Percentiles rank a stretch among this genome's conserved stretches.
Evolutionary conservation across 805 yeast genomes (phyloP).

Genomic region (Kurtzmaniella cleridarum): DNA sequence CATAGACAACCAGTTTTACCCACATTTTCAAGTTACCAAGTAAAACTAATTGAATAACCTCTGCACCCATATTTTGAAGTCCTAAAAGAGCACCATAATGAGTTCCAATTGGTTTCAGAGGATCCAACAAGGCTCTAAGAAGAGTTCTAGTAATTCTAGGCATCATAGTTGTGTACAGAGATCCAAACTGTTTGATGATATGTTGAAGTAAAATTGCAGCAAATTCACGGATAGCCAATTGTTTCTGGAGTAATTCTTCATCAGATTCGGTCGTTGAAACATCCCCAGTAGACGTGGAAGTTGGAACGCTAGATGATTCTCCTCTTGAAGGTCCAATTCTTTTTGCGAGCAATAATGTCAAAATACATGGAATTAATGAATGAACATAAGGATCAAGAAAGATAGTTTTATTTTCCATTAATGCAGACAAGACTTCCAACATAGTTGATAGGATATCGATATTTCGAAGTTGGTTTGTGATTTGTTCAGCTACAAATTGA

Average conservation of each 20-base stretch:
- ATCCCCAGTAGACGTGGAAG: slow-evolving; percentile 5
- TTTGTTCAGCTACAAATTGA: slow-evolving; percentile 92
- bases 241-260: slow-evolving; percentile 27
- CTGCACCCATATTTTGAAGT: slow-evolving; percentile 75
- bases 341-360: slow-evolving; percentile 84
- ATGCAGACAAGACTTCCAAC: slow-evolving; percentile 82
- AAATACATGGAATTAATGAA: slow-evolving; percentile 92
- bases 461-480: slow-evolving; percentile 79
- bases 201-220: slow-evolving; percentile 79
- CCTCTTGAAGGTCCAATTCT: slow-evolving; percentile 59
- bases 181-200: slow-evolving; percentile 74
- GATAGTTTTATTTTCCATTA: slow-evolving; percentile 75
- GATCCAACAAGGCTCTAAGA: slow-evolving; percentile 82
- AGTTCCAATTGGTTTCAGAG: slow-evolving; percentile 79
- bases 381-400: slow-evolving; percentile 95
- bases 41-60: slow-evolving; percentile 77
- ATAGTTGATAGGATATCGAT: slow-evolving; percentile 69
- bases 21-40: slow-evolving; percentile 82
- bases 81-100: slow-evolving; percentile 91
- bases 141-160: slow-evolving; percentile 93
- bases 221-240: slow-evolving; percentile 72
- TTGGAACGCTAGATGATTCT: slow-evolving; percentile 23
- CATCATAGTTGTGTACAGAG: slow-evolving; percentile 80
- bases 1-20: slow-evolving; percentile 55
- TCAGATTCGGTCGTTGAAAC: slow-evolving; percentile 12